Percentiles rank a stretch among this genome's conserved stretches.
Conservation (phyloP, 164 flowering plant genomes). For the Tetrastigma voinierianum region DNA sequence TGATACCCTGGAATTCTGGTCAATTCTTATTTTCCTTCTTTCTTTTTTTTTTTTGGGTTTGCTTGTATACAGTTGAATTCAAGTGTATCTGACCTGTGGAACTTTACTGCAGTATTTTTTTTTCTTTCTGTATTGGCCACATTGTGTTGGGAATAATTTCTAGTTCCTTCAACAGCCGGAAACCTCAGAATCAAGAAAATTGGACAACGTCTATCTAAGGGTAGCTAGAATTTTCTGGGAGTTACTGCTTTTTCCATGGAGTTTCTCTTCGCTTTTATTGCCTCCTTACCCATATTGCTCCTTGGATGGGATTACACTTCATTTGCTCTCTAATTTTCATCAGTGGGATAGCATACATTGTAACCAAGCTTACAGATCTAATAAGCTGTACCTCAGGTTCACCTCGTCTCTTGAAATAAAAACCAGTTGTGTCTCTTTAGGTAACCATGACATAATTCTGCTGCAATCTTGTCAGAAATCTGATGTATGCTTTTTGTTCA, state of each 20-base stretch:
- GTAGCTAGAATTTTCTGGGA: constrained; percentile 56
- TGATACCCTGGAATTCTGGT: no score
- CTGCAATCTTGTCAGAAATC: not conserved
- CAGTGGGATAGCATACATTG: constrained; percentile 76
- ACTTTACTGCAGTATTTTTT: no score
- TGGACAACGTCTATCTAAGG: constrained; percentile 33
- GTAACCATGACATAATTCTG: constrained; percentile 4
- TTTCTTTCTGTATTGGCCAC: constrained; percentile 5
- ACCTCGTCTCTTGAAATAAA: not conserved
- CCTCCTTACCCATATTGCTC: constrained; percentile 82
- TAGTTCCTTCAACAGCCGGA: constrained; percentile 53
- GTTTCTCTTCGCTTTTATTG: constrained; percentile 77
- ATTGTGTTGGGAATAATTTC: not conserved
- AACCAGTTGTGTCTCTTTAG: not conserved
- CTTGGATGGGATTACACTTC: constrained; percentile 97
- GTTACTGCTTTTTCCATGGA: constrained; percentile 73
- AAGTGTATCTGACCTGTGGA: no score
- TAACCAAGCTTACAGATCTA: constrained; percentile 73
- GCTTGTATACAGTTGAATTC: no score
- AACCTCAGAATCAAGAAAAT: constrained; percentile 46
- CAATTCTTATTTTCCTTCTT: no score
- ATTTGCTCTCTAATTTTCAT: constrained; percentile 79
- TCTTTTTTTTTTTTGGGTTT: no score
- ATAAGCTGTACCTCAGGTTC: constrained; percentile 94
- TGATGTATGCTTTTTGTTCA: not conserved